These are phyloP conservation scores for Fusarium sp. DNA, from an alignment of 2,329 filamentous ascomycete species.

Conservation along the genomic window DNA sequence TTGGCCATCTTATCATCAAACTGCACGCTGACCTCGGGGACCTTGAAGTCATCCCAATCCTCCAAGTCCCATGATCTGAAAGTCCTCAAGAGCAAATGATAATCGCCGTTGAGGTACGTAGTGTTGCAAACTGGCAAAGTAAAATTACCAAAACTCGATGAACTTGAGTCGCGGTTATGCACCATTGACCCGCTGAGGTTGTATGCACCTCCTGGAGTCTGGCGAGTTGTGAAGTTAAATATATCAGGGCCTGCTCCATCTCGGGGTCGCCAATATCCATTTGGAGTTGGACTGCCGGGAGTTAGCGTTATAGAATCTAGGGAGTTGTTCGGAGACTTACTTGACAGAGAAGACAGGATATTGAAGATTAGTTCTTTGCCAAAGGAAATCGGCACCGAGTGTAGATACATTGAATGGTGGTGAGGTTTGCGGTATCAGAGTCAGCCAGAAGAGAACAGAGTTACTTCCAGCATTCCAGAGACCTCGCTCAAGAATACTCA, in stretches of 20 bases:
- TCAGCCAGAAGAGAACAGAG: constrained; percentile 8
- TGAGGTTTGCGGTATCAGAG: not conserved
- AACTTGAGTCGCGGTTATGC: not conserved
- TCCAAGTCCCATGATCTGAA: fast-evolving
- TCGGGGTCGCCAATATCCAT: not conserved
- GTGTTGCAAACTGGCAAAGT: constrained; percentile 9
- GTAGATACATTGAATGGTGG: not conserved
- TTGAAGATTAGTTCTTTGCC: fast-evolving
- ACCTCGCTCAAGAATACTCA: constrained; percentile 1
- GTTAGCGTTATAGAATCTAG: too few species aligned
- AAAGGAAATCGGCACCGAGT: not conserved
- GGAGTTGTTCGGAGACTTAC: not conserved
- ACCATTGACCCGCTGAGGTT: not conserved
- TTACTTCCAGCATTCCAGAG: constrained; percentile 3
- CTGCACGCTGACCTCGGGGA: not conserved
- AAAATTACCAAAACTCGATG: not conserved
- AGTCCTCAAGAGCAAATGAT: not conserved
- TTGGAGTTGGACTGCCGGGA: not conserved
- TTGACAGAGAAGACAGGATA: not conserved
- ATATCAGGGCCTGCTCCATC: fast-evolving
- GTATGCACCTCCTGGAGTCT: not conserved
- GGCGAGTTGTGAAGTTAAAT: constrained; percentile 1
- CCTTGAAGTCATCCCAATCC: not conserved
- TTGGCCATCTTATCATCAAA: constrained; percentile 13
- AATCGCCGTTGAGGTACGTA: not conserved